phyloP scores from a whole-genome alignment of 768 basidiomycete genomes.

The Tricholoma saponaceum region DNA sequence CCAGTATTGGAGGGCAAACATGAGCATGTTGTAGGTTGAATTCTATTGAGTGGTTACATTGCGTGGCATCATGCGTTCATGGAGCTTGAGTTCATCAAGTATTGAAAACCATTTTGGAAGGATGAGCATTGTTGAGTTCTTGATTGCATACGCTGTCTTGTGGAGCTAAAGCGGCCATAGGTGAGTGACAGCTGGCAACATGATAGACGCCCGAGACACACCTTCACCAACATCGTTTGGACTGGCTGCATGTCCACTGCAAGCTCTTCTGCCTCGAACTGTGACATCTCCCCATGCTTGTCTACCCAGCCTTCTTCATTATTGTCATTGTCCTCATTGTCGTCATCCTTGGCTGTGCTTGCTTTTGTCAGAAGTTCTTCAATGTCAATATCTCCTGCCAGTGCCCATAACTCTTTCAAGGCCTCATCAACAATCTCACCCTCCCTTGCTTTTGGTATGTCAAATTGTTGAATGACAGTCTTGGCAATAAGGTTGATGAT shows the following conservation, averaged over 20 bases:
- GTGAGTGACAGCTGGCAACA: not conserved
- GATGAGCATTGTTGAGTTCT: conserved; percentile 14
- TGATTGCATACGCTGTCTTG: conserved; percentile 4
- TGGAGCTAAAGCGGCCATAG: not conserved
- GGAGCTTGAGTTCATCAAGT: conserved; percentile 5
- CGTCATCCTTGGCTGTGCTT: no score
- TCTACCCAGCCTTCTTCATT: no score
- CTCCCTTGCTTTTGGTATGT: not conserved
- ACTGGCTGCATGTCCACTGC: no score
- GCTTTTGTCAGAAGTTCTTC: conserved; percentile 17
- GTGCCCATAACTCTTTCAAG: conserved; percentile 19
- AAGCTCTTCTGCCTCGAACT: no score
- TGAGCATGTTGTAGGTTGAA: no score
- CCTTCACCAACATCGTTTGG: conserved; percentile 27
- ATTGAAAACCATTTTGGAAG: conserved; percentile 14
- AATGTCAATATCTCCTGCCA: conserved; percentile 8
- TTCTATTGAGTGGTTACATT: conserved; percentile 21
- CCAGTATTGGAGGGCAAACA: not conserved
- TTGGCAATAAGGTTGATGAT: conserved; percentile 34
- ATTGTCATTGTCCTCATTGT: no score
- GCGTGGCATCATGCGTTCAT: conserved; percentile 15
- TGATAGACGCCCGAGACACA: conserved; percentile 9
- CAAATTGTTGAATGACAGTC: conserved; percentile 13
- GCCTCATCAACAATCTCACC: not conserved
- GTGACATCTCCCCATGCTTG: no score